Evolutionary conservation across 1,139 yeast genomes (phyloP).

Genomic region (Wickerhamomyces sp.): DNA sequence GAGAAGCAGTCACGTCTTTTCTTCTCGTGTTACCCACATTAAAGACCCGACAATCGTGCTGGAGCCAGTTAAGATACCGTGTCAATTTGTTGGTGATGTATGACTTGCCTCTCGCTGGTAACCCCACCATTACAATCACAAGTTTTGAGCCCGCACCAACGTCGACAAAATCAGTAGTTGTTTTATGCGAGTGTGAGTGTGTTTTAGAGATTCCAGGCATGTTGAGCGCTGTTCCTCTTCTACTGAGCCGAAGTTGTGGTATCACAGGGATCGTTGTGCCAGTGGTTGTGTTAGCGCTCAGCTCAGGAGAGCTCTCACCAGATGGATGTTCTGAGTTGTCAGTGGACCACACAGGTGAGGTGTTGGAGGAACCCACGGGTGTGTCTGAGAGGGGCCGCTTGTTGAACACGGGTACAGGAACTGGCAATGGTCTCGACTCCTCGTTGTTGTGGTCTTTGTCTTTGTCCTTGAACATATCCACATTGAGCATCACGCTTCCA

Average conservation of each 20-base stretch:
- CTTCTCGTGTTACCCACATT: conserved; percentile 94
- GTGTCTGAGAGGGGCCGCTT: conserved; percentile 70
- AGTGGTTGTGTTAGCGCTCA: conserved; percentile 3
- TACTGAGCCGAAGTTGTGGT: conserved; percentile 21
- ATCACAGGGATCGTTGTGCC: conserved; percentile 6
- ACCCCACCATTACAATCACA: conserved; percentile 91
- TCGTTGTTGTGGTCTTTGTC: background rate
- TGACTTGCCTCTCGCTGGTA: conserved; percentile 91
- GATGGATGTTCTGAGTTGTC: conserved; percentile 24
- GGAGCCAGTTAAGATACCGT: conserved; percentile 85
- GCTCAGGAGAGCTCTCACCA: conserved; percentile 26
- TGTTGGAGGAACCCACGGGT: conserved; percentile 51
- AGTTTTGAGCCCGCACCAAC: conserved; percentile 64
- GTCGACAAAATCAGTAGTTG: conserved; percentile 41
- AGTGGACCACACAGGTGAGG: conserved; percentile 42
- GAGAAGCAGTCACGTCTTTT: conserved; percentile 48
- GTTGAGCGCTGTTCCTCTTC: conserved; percentile 73
- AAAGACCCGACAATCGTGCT: conserved; percentile 84
- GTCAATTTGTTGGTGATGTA: conserved; percentile 88
- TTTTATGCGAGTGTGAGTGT: conserved; percentile 40
- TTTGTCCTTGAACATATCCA: conserved; percentile 4
- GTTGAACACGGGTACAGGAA: conserved; percentile 49
- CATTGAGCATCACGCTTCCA: conserved; percentile 2
- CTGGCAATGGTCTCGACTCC: background rate
- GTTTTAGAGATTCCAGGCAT: conserved; percentile 91